Conservation (phyloP, 768 basidiomycete genomes). For the Macrocybe gigantea region DNA sequence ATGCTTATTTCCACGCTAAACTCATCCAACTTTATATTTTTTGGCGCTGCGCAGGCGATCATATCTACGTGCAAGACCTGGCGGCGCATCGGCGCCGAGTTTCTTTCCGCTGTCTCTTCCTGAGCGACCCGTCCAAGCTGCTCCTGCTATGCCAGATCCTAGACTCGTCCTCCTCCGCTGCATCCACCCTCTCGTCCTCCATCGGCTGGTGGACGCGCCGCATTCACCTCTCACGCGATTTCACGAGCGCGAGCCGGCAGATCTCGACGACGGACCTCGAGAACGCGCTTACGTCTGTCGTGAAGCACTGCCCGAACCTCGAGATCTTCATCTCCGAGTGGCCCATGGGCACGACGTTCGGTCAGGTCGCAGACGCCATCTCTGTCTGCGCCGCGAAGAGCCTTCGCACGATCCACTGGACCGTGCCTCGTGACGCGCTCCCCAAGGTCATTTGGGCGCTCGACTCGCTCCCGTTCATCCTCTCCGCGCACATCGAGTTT, state of each 20-base stretch:
- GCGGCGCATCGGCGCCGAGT: slow-evolving; percentile 56
- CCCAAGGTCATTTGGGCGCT: slow-evolving; percentile 72
- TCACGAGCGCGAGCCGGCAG: slow-evolving; percentile 25
- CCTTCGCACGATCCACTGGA: slow-evolving; percentile 59
- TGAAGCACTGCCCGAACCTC: slow-evolving; percentile 65
- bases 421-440: slow-evolving; percentile 46
- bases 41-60: slow-evolving; percentile 45
- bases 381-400: slow-evolving; percentile 41
- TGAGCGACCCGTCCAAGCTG: slow-evolving; percentile 54
- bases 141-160: slow-evolving; percentile 46
- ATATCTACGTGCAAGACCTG: slow-evolving; percentile 62
- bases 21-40: slow-evolving; percentile 1
- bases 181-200: slow-evolving; percentile 34
- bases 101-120: slow-evolving; percentile 67
- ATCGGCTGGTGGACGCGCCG: slow-evolving; percentile 69
- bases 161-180: slow-evolving; percentile 32
- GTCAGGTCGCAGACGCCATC: slow-evolving; percentile 59
- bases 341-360: slow-evolving; percentile 55
- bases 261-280: slow-evolving; percentile 44
- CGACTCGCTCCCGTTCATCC: slow-evolving; percentile 50
- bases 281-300: slow-evolving; percentile 49
- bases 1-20: neutral
- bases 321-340: slow-evolving; percentile 68
- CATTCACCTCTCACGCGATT: slow-evolving; percentile 61
- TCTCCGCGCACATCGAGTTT: slow-evolving; percentile 54